Evolutionary conservation across 2,329 filamentous ascomycete genomes (phyloP).

Genomic region (Aspergillus phoenicis): DNA sequence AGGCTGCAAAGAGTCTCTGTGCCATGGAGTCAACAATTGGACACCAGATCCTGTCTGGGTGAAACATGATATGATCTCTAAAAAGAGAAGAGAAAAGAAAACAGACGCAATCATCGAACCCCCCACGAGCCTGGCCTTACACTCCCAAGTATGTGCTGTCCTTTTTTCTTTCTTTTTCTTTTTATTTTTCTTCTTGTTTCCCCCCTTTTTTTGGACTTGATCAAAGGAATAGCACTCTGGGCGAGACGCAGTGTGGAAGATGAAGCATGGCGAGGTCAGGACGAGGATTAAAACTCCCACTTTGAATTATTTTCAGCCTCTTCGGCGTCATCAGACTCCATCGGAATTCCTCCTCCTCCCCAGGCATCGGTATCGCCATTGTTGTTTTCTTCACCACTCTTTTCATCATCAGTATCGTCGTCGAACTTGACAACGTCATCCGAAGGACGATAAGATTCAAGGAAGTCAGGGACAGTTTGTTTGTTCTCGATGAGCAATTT

Average conservation of each 20-base stretch:
- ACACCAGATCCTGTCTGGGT: background rate
- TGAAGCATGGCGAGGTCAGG: background rate
- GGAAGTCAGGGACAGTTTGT: conserved; percentile 80
- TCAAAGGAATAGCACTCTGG: background rate
- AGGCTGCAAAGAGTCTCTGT: background rate
- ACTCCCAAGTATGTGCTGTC: background rate
- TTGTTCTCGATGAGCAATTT: conserved; percentile 79
- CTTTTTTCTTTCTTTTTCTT: too few species aligned
- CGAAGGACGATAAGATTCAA: conserved; percentile 59
- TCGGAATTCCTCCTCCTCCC: conserved; percentile 17
- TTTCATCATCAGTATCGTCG: conserved; percentile 56
- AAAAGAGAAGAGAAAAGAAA: background rate
- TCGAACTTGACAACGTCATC: conserved; percentile 51
- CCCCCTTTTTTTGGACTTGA: too few species aligned
- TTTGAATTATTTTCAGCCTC: background rate
- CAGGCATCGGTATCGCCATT: conserved; percentile 20
- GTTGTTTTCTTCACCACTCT: conserved; percentile 20
- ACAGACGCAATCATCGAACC: background rate
- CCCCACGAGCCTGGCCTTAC: background rate
- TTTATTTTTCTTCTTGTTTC: too few species aligned
- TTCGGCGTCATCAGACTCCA: conserved; percentile 3
- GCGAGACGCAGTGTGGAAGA: background rate
- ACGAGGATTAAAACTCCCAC: conserved; percentile 6
- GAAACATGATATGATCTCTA: background rate
- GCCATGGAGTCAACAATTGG: background rate